Conservation (phyloP, 225 moss, liverwort and hornwort species). For the Thuidium tamariscinum region DNA sequence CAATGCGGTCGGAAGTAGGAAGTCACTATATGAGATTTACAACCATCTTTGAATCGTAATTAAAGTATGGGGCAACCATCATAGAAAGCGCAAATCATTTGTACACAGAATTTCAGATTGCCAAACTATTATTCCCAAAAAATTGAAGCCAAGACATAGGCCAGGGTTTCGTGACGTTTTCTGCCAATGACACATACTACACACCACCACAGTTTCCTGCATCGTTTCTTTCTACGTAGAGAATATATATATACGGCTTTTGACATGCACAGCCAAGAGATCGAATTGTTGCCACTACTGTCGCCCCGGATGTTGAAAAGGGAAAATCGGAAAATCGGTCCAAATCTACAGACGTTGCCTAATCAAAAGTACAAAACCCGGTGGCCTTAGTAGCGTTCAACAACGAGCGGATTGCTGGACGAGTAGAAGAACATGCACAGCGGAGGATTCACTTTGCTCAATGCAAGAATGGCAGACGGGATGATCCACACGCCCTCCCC, state of each 20-base stretch:
- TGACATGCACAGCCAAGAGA: not conserved
- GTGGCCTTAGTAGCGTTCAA: not conserved
- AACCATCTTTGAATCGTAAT: not conserved
- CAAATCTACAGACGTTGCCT: not conserved
- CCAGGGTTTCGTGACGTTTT: not conserved
- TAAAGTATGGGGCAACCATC: not conserved
- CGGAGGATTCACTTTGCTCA: constrained; percentile 64
- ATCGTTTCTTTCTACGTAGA: not conserved
- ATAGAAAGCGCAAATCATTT: not conserved
- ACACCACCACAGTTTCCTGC: not conserved
- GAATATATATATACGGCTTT: not conserved
- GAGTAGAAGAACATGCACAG: constrained; percentile 79
- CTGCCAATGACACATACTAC: not conserved
- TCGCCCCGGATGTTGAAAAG: not conserved
- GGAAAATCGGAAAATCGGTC: not conserved
- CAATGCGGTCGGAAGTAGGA: not conserved
- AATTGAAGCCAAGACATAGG: not conserved
- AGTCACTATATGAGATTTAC: not conserved
- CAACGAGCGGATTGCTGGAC: not conserved
- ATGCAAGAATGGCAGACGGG: constrained; percentile 59
- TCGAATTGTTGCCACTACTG: not conserved
- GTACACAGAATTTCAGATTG: not conserved
- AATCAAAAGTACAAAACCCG: not conserved
- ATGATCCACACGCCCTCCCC: constrained; percentile 91
- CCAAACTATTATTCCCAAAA: not conserved